Base-by-base conservation (phyloP, 768 basidiomycete species). In the Chalciporus chontae region DNA sequence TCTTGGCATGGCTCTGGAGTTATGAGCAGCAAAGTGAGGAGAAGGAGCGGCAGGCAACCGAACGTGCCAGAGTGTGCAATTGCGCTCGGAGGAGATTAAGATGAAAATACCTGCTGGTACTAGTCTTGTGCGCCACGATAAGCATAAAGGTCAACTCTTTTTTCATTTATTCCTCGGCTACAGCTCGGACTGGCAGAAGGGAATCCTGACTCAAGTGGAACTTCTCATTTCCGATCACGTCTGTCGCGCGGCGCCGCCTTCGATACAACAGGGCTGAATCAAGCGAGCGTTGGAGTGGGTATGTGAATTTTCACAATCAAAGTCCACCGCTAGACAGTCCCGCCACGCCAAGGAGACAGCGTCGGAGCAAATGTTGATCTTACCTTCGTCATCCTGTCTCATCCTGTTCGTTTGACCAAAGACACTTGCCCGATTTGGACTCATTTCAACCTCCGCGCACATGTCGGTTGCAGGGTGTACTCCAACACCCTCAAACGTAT, bases 1-100 rank as follows among this genome's bases (percentile, higher is more conserved):
- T 23, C n/a, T 18, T 40, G 39, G 23, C 67, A 67, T 69, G 46
- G 21, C 21, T 40, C 31, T 43, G 45, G 40, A 18, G 44, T 29
- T 40, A 27, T 23, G 13, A 36, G 26, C 26, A 9, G 15, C 19
- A 29, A 8, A 27, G 23, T 11, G 37, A 48, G 18, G 14, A 8
- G 43, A 23, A 9, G 34, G 14, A 21, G 21, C 21, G 21, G 21
- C 21, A 4, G 5, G 29, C 47, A 31, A 43, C 13, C 45, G 29
- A 36, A n/a, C 5, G 34, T 15, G 34, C 34, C 34, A 15, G 5
- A 8, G 34, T 36, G 15, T n/a, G n/a, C 34, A n/a, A 32, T 1
- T 15, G 27, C 27, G n/a, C n/a, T n/a, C n/a, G 11, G 27, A 29
- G 9, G 11, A 31, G 31, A 31, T 14, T 31, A 11, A 31, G 31